These are phyloP conservation scores for Angomonas ambiguus DNA, from an alignment of 208 protist genomes.

Conservation along the genomic window DNA sequence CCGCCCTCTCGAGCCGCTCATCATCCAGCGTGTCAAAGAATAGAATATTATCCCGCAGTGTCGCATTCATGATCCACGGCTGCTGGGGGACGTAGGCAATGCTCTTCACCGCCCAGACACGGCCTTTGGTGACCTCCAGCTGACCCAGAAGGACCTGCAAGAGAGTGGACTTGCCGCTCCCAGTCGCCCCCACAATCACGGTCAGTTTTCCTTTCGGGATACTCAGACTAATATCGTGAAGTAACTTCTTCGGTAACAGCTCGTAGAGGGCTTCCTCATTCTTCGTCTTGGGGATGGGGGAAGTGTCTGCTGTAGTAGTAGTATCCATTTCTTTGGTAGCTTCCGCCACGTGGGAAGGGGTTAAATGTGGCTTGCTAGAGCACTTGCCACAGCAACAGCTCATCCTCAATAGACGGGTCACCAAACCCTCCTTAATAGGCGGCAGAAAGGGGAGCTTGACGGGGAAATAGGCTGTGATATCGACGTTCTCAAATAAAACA, in stretches of 20 bases:
- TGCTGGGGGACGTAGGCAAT: constrained; percentile 92
- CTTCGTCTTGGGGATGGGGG: not conserved
- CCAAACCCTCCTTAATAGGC: constrained; percentile 15
- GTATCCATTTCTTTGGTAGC: not conserved
- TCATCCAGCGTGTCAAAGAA: constrained; percentile 76
- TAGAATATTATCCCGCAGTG: constrained; percentile 90
- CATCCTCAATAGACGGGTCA: constrained; percentile 17
- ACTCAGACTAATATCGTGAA: constrained; percentile 31
- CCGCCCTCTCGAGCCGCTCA: constrained; percentile 33
- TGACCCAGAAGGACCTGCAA: constrained; percentile 35
- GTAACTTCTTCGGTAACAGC: constrained; percentile 32
- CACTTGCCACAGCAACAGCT: constrained; percentile 64
- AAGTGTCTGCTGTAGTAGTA: too few species aligned
- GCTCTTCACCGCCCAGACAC: constrained; percentile 19
- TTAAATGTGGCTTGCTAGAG: constrained; percentile 76
- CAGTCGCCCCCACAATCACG: constrained; percentile 58
- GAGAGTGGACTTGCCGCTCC: constrained; percentile 75
- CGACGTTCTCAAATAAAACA: constrained; percentile 33
- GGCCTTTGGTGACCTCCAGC: constrained; percentile 32
- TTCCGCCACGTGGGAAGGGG: not conserved
- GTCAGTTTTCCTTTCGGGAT: constrained; percentile 37
- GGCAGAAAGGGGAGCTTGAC: constrained; percentile 44
- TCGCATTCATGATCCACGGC: constrained; percentile 91
- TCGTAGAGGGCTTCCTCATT: constrained; percentile 15
- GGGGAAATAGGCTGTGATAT: constrained; percentile 50